Evolutionary conservation across 2,329 filamentous ascomycete genomes (phyloP).

Genomic region (Fusarium pseudonygamai): DNA sequence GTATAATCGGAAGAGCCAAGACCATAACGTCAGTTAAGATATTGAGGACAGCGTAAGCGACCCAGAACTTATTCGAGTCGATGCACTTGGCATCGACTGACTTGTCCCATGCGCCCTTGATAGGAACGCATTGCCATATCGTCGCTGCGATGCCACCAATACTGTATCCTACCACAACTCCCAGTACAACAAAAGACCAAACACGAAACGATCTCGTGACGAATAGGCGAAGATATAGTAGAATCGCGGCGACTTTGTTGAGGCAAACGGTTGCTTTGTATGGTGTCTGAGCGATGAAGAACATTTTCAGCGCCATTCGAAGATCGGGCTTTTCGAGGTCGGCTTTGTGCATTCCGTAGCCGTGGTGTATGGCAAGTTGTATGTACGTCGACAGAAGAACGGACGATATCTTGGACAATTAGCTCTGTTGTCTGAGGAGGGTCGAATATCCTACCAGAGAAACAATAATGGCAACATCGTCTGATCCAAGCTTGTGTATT

Average conservation of each 20-base stretch:
- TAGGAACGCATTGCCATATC: neutral
- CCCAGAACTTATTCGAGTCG: constrained; percentile 1
- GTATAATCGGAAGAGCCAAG: neutral
- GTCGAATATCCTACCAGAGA: neutral
- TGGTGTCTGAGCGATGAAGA: neutral
- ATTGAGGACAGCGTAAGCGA: neutral
- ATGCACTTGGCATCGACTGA: neutral
- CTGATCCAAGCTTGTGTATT: neutral
- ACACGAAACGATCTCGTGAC: neutral
- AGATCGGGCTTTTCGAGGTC: neutral
- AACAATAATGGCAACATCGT: neutral
- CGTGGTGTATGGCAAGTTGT: neutral
- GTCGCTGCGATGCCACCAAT: neutral
- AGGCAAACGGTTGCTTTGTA: neutral
- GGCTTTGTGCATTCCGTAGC: neutral
- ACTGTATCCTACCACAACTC: neutral
- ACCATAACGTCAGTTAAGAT: neutral
- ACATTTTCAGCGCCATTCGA: neutral
- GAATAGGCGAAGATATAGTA: neutral
- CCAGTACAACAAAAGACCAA: neutral
- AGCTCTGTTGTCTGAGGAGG: fast-evolving
- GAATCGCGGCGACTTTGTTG: neutral
- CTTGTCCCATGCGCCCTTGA: neutral
- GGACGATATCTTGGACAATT: neutral
- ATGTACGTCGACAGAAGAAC: neutral